Evolutionary conservation across 768 basidiomycete species (phyloP), one percentile per base, ranked within the genome.

Genomic region (Hygrophorus pudorinus): DNA sequence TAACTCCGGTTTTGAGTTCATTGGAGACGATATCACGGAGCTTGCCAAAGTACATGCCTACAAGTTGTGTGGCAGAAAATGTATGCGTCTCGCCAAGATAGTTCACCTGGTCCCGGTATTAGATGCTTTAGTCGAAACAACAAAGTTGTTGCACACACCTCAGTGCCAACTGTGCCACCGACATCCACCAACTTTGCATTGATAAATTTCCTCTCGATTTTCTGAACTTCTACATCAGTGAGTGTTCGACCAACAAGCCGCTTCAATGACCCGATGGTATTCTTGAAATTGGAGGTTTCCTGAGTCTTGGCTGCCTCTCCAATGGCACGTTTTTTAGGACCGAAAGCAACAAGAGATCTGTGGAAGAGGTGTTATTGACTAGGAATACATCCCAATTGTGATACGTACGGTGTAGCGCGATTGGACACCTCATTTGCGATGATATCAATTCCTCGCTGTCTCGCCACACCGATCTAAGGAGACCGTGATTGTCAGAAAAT

Each of bases 391-490:
- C 7, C 3, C 4, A n/a, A 32, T 16, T 32, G 30, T 17, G 16
- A 34, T 17, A 76, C 90, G 58, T 50, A 97, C 91, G 94, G 94
- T 18, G 93, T 98, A 12, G 83, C 78, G 44, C 96, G 85, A 73
- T 97, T 97, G 12, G 93, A 97, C 48, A 93, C 91, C 63, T 99
- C 94, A 64, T 99, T 99, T 48, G 80, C 72, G 70, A 99, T 94
- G 65, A 99, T 92, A 75, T 99, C 94, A 70, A 99, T 94, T 54
- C 94, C 94, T 59, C 89, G 77, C 67, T 88, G 84, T 66, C 92
- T 77, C 14, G 92, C 92, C 51, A 94, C 92, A 70, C 92, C 92
- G 61, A 97, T 92, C 89, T 88, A 52, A 7, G 41, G 49, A 51
- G 41, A 42, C 44, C n/a, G n/a, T n/a, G n/a, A 17, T 52, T 29